Evolutionary conservation across 768 basidiomycete species (phyloP).

Genomic region (Piloderma croceum): DNA sequence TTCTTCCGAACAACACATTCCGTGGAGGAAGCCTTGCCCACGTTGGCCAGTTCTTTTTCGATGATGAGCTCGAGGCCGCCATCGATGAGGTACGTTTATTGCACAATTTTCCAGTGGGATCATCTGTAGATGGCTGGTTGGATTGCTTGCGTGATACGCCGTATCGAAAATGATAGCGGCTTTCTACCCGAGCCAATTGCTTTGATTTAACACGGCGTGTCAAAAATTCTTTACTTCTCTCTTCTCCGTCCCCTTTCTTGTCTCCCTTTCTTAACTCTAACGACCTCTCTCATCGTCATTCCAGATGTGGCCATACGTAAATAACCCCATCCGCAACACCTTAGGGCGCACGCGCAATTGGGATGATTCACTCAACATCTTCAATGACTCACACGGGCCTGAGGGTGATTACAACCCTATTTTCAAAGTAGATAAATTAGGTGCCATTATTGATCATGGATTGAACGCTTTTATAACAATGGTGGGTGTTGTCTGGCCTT

Average conservation of each 20-base stretch:
- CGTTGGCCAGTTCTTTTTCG: slow-evolving; percentile 53
- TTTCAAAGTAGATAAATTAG: slow-evolving; percentile 45
- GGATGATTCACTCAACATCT: slow-evolving; percentile 49
- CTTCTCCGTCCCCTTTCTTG: neutral
- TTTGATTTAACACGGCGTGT: too few relatives aligned
- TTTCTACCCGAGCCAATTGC: too few relatives aligned
- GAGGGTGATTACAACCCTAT: slow-evolving; percentile 48
- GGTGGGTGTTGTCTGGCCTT: slow-evolving; percentile 20
- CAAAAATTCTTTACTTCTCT: too few relatives aligned
- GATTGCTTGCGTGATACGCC: too few relatives aligned
- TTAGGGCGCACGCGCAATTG: slow-evolving; percentile 47
- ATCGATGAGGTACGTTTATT: slow-evolving; percentile 45
- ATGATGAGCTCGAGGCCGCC: slow-evolving; percentile 44
- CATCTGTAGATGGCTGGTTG: too few relatives aligned
- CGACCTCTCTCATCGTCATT: neutral
- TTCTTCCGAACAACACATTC: slow-evolving; percentile 41
- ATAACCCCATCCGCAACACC: slow-evolving; percentile 43
- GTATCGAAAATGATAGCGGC: too few relatives aligned
- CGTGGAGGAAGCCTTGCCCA: slow-evolving; percentile 39
- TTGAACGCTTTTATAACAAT: slow-evolving; percentile 52
- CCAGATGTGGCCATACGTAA: slow-evolving; percentile 47
- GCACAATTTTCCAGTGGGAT: too few relatives aligned
- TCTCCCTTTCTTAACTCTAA: neutral
- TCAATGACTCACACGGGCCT: slow-evolving; percentile 43
- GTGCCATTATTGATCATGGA: slow-evolving; percentile 46